Conservation (phyloP, 2,329 filamentous ascomycete species). For the Exophiala sp. region DNA sequence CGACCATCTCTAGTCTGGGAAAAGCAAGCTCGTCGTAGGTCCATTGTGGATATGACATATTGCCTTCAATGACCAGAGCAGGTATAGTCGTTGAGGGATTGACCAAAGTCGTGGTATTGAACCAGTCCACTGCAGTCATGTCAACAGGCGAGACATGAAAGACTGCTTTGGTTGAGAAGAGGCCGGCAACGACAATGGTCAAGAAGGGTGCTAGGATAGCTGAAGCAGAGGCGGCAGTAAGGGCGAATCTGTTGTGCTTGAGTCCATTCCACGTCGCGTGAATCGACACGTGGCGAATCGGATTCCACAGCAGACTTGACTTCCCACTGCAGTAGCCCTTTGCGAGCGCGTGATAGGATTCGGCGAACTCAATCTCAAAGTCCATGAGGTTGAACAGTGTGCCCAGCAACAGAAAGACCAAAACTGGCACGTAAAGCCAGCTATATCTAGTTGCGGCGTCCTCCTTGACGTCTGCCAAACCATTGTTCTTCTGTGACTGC, state of each 20-base stretch:
- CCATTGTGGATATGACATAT: conserved; percentile 24
- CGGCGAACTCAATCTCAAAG: conserved; percentile 18
- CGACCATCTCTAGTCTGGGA: conserved; percentile 5
- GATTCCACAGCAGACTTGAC: conserved; percentile 22
- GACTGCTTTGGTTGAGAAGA: conserved; percentile 25
- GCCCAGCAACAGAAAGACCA: conserved; percentile 21
- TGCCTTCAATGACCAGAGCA: conserved; percentile 17
- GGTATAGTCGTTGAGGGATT: conserved; percentile 7
- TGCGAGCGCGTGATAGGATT: conserved; percentile 18
- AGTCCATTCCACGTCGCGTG: conserved; percentile 18
- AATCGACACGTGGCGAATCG: conserved; percentile 12
- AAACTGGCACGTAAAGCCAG: conserved; percentile 29
- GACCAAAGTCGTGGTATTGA: conserved; percentile 13
- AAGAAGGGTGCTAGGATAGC: conserved; percentile 27
- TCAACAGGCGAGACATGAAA: conserved; percentile 13
- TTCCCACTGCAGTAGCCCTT: conserved; percentile 14
- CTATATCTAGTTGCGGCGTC: conserved; percentile 16
- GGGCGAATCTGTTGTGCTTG: conserved; percentile 17
- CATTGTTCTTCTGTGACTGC: conserved; percentile 14
- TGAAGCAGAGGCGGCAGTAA: conserved; percentile 23
- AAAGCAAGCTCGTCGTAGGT: conserved; percentile 19
- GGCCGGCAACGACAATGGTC: conserved; percentile 29
- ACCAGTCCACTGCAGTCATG: conserved; percentile 29
- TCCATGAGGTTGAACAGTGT: conserved; percentile 25
- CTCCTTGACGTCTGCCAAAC: conserved; percentile 13